These are phyloP conservation scores for Fusarium caatingaense DNA, from an alignment of 2,329 filamentous ascomycete genomes.

Conservation along the genomic window DNA sequence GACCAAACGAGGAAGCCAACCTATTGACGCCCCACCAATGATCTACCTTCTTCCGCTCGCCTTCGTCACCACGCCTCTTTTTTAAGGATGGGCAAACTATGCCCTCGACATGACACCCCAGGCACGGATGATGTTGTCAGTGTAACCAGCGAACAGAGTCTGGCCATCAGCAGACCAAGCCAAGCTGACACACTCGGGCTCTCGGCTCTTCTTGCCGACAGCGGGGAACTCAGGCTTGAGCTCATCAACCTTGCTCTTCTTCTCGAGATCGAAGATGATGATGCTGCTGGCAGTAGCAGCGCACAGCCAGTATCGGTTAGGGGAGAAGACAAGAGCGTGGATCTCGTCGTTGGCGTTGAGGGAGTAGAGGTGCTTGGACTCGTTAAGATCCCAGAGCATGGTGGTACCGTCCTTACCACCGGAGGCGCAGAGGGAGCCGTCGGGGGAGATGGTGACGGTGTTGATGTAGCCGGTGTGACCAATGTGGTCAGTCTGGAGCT, in stretches of 20 bases:
- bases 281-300: slow-evolving; percentile 96
- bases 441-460: slow-evolving; percentile 99
- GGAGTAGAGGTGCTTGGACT: slow-evolving; percentile 99
- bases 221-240: slow-evolving; percentile 98
- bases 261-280: slow-evolving; percentile 99
- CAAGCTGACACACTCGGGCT: slow-evolving; percentile 97
- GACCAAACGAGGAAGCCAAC: slow-evolving; percentile 60
- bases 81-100: slow-evolving; percentile 60
- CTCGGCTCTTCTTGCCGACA: slow-evolving; percentile 98
- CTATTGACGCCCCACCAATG: slow-evolving; percentile 60
- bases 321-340: slow-evolving; percentile 99
- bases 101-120: slow-evolving; percentile 98
- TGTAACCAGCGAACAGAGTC: slow-evolving; percentile 99
- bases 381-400: slow-evolving; percentile 99
- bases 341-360: slow-evolving; percentile 99
- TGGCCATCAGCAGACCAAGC: slow-evolving; percentile 99
- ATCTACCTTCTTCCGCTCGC: slow-evolving; percentile 54
- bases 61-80: slow-evolving; percentile 44
- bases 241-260: slow-evolving; percentile 99
- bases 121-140: slow-evolving; percentile 98
- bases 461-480: slow-evolving; percentile 99
- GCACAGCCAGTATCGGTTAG: slow-evolving; percentile 99
- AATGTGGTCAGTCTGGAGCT: slow-evolving; percentile 99
- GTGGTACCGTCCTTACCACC: slow-evolving; percentile 99
- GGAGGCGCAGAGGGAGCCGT: slow-evolving; percentile 98